Base-by-base conservation (phyloP, 2,329 filamentous ascomycete species). In the Botrytis porri region DNA sequence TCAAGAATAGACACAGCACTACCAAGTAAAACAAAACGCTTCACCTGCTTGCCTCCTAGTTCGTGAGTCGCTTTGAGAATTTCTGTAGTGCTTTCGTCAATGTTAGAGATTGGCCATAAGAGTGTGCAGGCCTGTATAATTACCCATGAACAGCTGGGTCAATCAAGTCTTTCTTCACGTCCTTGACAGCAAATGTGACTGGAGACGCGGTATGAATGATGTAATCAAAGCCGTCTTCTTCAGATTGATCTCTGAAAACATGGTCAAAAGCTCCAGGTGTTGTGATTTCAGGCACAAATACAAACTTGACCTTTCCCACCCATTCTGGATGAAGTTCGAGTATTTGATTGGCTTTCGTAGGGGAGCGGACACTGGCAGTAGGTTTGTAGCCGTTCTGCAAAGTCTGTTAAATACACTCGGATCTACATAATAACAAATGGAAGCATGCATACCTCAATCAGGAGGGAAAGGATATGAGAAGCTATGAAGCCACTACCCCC, bases 151-250 rank as follows among this genome's bases (percentile, higher is more conserved):
- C 83, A 25, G 86, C 87, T 0, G 87, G 87, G 43, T 87, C 83
- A 29, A 89, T 82, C 32, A 88, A 74, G 37, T 83, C 79, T 60
- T 73, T 77, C 69, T 81, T 75, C 59, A 79, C 78, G 72, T 82
- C 76, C 8, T 75, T 77, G 32, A 79, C 77, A 22, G 75, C 72
- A 69, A 79, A 80, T 64, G 78, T 77, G 73, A 83, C 82, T 4
- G 76, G 92, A 0, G 88, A 91, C 2, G 91, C 91, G 5, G 90
- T 92, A 80, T 93, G 91, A 69, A 93, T 85, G 71, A 95, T 62
- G 51, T 73, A 75, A 45, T 73, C 70, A 39, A 75, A 75, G 29
- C 69, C 90, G 65, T 86, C 89, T 77, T 92, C 89, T 76, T 94
- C 92, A 0, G 81, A 73, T 2, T 81, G 79, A 8, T 32, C 35